Conservation (phyloP, 2,329 filamentous ascomycete species). For the Thermochaetoides dissita region DNA sequence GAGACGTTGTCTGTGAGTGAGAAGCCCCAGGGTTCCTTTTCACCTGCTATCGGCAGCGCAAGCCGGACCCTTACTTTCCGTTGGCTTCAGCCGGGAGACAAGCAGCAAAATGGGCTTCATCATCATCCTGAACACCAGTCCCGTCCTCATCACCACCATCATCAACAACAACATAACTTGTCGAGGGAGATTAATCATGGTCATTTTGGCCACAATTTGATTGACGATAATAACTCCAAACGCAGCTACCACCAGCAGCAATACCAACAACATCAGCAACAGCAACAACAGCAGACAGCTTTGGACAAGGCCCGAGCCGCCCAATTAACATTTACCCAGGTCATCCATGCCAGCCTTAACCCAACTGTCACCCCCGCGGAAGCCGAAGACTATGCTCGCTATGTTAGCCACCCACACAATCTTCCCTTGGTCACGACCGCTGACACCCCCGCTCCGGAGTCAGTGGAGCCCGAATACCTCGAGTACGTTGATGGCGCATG, state of each 20-base stretch:
- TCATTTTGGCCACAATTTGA: too few species aligned
- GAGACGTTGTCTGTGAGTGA: constrained; percentile 24
- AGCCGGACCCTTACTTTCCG: constrained; percentile 39
- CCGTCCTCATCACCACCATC: too few species aligned
- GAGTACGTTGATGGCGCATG: constrained; percentile 64
- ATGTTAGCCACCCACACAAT: constrained; percentile 78
- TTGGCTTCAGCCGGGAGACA: constrained; percentile 41
- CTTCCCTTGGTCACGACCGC: constrained; percentile 69
- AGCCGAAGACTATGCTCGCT: constrained; percentile 73
- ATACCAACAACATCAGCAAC: background rate
- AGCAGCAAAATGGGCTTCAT: constrained; percentile 17
- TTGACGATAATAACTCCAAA: background rate
- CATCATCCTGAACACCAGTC: background rate
- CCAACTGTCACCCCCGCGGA: constrained; percentile 67
- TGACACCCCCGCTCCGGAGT: constrained; percentile 38
- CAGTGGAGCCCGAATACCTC: constrained; percentile 55
- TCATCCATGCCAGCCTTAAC: constrained; percentile 73
- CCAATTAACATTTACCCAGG: constrained; percentile 78
- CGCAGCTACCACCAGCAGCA: constrained; percentile 1
- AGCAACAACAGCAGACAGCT: constrained; percentile 32
- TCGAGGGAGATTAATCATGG: too few species aligned
- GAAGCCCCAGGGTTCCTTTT: constrained; percentile 1
- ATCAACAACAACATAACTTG: too few species aligned
- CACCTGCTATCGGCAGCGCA: constrained; percentile 23
- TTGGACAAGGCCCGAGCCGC: constrained; percentile 69